Conservation (phyloP, 352 stramenopile genomes). For the Pythium chondricola region DNA sequence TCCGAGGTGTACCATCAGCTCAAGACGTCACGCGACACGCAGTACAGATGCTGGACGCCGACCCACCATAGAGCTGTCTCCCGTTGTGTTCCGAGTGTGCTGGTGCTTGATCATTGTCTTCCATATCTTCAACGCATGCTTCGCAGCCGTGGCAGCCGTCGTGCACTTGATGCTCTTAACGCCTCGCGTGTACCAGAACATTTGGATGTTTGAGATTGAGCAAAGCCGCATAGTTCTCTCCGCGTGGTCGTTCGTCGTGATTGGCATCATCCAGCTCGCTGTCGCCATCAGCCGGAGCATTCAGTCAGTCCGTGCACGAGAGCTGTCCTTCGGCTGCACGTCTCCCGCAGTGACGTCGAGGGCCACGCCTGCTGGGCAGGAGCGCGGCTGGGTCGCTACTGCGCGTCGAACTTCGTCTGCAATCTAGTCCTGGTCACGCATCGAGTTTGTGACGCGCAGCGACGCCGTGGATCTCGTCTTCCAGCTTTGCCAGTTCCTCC, state of each 20-base stretch:
- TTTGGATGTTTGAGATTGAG: not conserved
- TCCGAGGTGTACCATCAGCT: too few relatives aligned
- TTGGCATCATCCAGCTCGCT: not conserved
- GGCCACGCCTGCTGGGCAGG: too few relatives aligned
- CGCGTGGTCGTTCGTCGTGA: not conserved
- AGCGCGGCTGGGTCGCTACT: too few relatives aligned
- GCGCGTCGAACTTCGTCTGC: too few relatives aligned
- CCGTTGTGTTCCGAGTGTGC: not conserved
- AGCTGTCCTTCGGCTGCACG: not conserved
- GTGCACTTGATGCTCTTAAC: not conserved
- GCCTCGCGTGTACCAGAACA: not conserved
- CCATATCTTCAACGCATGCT: constrained; percentile 1
- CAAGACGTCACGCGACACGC: too few relatives aligned
- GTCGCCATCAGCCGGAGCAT: not conserved
- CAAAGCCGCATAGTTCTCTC: not conserved
- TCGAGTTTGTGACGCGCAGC: not conserved
- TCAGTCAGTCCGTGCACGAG: not conserved
- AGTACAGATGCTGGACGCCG: too few relatives aligned
- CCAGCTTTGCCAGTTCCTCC: not conserved
- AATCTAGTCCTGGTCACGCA: too few relatives aligned
- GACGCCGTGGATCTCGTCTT: not conserved
- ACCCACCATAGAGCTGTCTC: too few relatives aligned
- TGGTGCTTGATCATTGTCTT: not conserved
- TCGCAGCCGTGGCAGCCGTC: not conserved
- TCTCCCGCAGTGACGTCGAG: too few relatives aligned